phyloP scores from a whole-genome alignment of 352 stramenopile genomes.

The Phytophthora brassicae region DNA sequence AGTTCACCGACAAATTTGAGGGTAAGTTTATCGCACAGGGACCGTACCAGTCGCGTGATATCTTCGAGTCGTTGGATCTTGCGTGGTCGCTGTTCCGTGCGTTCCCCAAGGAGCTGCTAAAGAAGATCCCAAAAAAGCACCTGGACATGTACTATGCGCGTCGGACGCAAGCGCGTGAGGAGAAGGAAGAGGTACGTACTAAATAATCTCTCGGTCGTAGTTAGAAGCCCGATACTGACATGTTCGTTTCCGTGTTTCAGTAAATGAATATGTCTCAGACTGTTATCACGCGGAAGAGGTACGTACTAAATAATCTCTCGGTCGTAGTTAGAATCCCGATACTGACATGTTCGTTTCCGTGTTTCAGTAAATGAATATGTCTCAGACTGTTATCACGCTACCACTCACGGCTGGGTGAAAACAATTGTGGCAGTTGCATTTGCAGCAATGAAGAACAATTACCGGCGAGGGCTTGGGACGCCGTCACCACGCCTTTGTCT shows the following conservation, averaged over 20 bases:
- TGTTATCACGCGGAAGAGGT: slow-evolving; percentile 1
- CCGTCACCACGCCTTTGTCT: slow-evolving; percentile 12
- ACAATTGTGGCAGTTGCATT: slow-evolving; percentile 6
- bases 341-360: neutral
- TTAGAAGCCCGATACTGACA: neutral
- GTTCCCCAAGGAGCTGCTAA: slow-evolving; percentile 99
- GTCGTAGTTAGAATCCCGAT: neutral
- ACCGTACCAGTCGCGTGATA: slow-evolving; percentile 97
- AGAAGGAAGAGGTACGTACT: slow-evolving; percentile 69
- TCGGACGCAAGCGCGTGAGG: slow-evolving; percentile 88
- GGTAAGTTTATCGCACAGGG: slow-evolving; percentile 98
- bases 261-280: slow-evolving; percentile 14
- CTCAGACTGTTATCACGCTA: neutral
- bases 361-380: slow-evolving; percentile 21
- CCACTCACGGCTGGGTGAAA: slow-evolving; percentile 3
- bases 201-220: neutral
- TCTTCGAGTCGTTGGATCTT: slow-evolving; percentile 98
- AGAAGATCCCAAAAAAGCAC: slow-evolving; percentile 99
- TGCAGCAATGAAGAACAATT: slow-evolving; percentile 12
- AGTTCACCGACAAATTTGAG: slow-evolving; percentile 99
- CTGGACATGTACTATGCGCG: slow-evolving; percentile 97
- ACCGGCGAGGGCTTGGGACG: slow-evolving; percentile 9
- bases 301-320: too few species aligned
- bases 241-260: slow-evolving; percentile 12
- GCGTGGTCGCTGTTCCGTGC: slow-evolving; percentile 98